Conservation (phyloP, 768 basidiomycete genomes). For the Boletus rufocinnamomeus region DNA sequence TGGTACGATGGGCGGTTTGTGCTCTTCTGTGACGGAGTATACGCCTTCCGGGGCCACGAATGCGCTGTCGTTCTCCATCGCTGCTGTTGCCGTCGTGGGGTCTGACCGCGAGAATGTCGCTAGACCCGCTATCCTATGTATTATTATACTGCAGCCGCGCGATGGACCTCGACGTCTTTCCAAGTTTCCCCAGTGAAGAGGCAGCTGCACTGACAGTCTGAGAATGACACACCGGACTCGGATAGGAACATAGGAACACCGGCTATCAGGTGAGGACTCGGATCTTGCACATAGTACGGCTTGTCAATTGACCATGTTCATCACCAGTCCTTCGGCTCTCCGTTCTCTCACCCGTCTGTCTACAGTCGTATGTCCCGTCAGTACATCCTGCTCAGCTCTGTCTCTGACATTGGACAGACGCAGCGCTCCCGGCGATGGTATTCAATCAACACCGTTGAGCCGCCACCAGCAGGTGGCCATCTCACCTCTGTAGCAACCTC, state of each 20-base stretch:
- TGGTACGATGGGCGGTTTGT: conserved; percentile 60
- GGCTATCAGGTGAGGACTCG: conserved; percentile 20
- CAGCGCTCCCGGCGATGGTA: conserved; percentile 43
- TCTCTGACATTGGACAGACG: conserved; percentile 4
- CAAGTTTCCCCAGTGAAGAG: background rate
- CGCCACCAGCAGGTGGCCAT: conserved; percentile 81
- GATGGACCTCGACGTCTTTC: background rate
- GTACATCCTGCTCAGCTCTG: background rate
- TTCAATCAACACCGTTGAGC: conserved; percentile 52
- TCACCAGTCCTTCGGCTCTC: conserved; percentile 9
- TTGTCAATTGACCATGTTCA: conserved; percentile 27
- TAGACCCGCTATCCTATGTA: background rate
- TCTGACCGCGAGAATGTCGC: conserved; percentile 21
- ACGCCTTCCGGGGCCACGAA: conserved; percentile 91
- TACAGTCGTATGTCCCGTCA: conserved; percentile 17
- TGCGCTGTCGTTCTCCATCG: conserved; percentile 80
- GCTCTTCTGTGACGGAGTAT: conserved; percentile 85
- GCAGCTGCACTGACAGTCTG: background rate
- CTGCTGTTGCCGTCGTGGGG: conserved; percentile 3
- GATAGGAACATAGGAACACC: background rate
- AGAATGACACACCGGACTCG: background rate
- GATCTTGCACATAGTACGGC: conserved; percentile 28
- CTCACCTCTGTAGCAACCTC: conserved; percentile 73
- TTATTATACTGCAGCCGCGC: background rate
- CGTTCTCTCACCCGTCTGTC: conserved; percentile 24